Percentiles rank a stretch among this genome's conserved stretches.
Conservation (phyloP, 2,329 filamentous ascomycete genomes). For the Colletotrichum phormii region DNA sequence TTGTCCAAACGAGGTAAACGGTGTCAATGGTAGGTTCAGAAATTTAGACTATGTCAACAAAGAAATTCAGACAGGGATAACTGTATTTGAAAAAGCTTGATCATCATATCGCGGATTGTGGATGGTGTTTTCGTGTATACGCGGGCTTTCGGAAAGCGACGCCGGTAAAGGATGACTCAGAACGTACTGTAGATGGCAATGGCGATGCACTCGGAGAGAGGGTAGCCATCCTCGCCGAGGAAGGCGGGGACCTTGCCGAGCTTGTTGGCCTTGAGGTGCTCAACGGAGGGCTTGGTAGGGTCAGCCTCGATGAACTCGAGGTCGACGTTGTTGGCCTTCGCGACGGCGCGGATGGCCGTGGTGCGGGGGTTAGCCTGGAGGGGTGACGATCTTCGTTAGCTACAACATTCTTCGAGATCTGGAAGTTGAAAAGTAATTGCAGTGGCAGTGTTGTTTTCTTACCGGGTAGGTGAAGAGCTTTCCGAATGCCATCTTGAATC, state of each 20-base stretch:
- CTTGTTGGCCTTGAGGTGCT: slow-evolving; percentile 88
- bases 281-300: slow-evolving; percentile 72
- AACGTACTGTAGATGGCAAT: slow-evolving; percentile 97
- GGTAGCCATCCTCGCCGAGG: slow-evolving; percentile 90
- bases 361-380: slow-evolving; percentile 88
- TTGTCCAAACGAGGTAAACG: slow-evolving; percentile 40
- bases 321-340: slow-evolving; percentile 97
- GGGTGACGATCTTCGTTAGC: slow-evolving; percentile 42
- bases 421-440: neutral
- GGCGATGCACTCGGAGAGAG: slow-evolving; percentile 89
- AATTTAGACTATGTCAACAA: slow-evolving; percentile 92
- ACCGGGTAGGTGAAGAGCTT: slow-evolving; percentile 94
- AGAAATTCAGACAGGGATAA: slow-evolving; percentile 94
- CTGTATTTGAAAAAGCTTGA: slow-evolving; percentile 80
- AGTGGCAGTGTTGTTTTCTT: slow-evolving; percentile 46
- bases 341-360: slow-evolving; percentile 88
- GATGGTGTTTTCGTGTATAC: neutral
- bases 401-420: slow-evolving; percentile 39
- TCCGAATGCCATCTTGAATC: slow-evolving; percentile 89
- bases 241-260: slow-evolving; percentile 95
- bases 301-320: slow-evolving; percentile 84
- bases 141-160: slow-evolving; percentile 31
- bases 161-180: slow-evolving; percentile 30
- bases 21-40: slow-evolving; percentile 67
- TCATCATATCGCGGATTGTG: slow-evolving; percentile 69